phyloP scores from a whole-genome alignment of 306 rosid species.

The Canavalia gladiata region DNA sequence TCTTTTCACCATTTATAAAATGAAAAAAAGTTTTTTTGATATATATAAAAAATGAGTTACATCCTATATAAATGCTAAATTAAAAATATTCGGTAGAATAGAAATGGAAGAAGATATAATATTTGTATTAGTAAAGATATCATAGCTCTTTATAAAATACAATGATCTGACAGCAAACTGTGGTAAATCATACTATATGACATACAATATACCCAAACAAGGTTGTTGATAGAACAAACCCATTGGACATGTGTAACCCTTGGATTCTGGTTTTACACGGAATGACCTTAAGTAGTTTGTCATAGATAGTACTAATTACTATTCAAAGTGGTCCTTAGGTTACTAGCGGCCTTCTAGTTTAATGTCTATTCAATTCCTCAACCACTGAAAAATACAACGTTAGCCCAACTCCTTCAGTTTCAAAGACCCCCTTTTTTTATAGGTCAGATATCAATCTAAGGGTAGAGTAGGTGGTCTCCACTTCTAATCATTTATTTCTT shows the following conservation, averaged over 20 bases:
- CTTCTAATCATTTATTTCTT: background rate
- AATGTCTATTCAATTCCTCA: conserved; percentile 30
- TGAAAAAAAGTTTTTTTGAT: no score
- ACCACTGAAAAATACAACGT: conserved; percentile 25
- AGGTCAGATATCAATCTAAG: conserved; percentile 41
- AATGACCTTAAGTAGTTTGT: background rate
- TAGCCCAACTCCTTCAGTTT: conserved; percentile 19
- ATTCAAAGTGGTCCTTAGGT: conserved; percentile 31
- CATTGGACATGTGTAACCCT: conserved; percentile 8
- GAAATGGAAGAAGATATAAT: no score
- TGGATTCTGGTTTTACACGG: conserved; percentile 24
- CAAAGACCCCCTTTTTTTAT: conserved; percentile 36
- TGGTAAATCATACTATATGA: background rate
- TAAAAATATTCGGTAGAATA: no score
- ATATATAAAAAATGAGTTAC: no score
- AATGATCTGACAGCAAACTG: no score
- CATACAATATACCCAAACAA: conserved; percentile 3
- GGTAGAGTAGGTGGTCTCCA: background rate
- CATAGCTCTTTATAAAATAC: no score
- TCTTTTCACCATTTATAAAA: no score
- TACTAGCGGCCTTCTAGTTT: conserved; percentile 2
- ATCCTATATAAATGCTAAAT: no score
- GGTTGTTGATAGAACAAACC: background rate
- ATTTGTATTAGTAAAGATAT: no score
- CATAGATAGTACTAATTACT: background rate